phyloP scores from a whole-genome alignment of 345 rosid species.

The Pistacia integerrima region DNA sequence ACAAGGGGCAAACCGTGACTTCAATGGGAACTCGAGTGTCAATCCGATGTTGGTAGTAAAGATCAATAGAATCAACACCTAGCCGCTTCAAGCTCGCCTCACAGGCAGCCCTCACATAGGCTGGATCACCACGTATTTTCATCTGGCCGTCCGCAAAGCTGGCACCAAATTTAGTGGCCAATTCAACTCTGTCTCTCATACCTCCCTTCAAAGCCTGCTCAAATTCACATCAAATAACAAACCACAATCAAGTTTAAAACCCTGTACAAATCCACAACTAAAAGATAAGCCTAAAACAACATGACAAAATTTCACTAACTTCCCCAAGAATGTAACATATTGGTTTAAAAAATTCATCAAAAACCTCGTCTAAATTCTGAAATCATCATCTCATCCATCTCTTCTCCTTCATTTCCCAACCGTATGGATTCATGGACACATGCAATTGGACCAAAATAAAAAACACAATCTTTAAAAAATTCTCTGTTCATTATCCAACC shows the following conservation, averaged over 20 bases:
- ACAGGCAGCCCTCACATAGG: constrained; percentile 50
- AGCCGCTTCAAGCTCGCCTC: constrained; percentile 35
- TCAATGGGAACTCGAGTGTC: constrained; percentile 26
- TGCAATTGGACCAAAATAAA: too few species aligned
- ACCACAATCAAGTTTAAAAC: background rate
- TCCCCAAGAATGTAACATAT: too few species aligned
- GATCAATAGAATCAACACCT: constrained; percentile 24
- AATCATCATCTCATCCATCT: too few species aligned
- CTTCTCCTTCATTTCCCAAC: too few species aligned
- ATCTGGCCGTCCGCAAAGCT: background rate
- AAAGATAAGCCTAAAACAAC: too few species aligned
- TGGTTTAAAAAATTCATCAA: too few species aligned
- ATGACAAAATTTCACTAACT: too few species aligned
- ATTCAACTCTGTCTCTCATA: constrained; percentile 13
- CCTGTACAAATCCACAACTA: too few species aligned
- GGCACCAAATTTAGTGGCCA: constrained; percentile 18
- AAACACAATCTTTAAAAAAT: too few species aligned
- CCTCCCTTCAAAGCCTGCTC: constrained; percentile 21
- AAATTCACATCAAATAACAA: background rate
- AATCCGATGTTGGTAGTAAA: constrained; percentile 28
- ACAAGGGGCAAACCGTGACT: constrained; percentile 22
- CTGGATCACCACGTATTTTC: constrained; percentile 35
- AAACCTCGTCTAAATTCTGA: too few species aligned
- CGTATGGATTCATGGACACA: too few species aligned
- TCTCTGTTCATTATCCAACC: too few species aligned